Base-by-base conservation (phyloP, 352 stramenopile species). In the Globisporangium mamillatum region DNA sequence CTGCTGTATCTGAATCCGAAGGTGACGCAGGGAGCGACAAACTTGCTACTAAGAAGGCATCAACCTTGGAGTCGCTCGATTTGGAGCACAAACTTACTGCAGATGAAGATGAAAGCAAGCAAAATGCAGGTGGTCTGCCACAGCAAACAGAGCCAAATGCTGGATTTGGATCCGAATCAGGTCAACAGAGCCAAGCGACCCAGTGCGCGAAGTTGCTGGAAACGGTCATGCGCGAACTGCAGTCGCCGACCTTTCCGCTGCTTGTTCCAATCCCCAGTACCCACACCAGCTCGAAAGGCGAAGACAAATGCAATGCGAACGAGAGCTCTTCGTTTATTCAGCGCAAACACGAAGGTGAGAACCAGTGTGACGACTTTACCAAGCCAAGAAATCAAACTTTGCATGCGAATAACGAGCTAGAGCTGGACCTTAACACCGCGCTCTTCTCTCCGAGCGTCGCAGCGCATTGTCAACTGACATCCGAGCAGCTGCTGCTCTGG, bases 171-270 rank as follows among this genome's bases (percentile, higher is more conserved):
- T 14, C 44, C 20, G 46, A 25, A 56, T 18, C 25, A 16, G 4
- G 25, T 4, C 25, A 48, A 22, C 61, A 66, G 29, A 79, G 71
- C 27, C 75, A 78, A 38, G 70, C 76, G 25, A 68, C 61, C 4
- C 72, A 77, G 46, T 92, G 89, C 59, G 71, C 90, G n/a, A 67
- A 75, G 1, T 48, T 91, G 12, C 75, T 85, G 27, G 82, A 92
- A 64, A 63, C 65, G 5, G 59, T 76, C 5, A 68, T 80, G 44
- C 74, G 63, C 6, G 85, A 91, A 55, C 68, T 90, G 16, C 86
- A 94, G 61, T 94, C 84, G 3, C 77, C 80, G 34, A 18, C 10
- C 1, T 82, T 91, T 29, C 84, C 86, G 3, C 69, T 94, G 0
- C 85, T 94, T 54, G 61, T 75, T 7, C 84, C 82, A 27, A 22